A percentile compares a stretch with the other conserved stretches of the same genome.
These are phyloP conservation scores for Sarcodon aspratus DNA, from an alignment of 768 basidiomycete species.

Conservation along the genomic window DNA sequence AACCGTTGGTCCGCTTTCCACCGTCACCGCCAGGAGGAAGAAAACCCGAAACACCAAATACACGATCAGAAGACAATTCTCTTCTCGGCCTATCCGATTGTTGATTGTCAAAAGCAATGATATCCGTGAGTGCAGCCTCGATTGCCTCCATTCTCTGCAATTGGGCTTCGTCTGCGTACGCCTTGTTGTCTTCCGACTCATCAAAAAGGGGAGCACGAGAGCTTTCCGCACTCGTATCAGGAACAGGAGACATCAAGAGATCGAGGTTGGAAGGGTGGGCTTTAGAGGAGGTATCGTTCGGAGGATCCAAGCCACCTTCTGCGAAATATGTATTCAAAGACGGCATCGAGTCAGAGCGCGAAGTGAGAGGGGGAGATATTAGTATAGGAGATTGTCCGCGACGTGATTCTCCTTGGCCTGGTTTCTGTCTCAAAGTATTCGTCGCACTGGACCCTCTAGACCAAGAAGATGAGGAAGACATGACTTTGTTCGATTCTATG, in stretches of 20 bases:
- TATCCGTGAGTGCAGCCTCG: slow-evolving; percentile 90
- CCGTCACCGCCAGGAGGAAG: not conserved
- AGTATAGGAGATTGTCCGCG: slow-evolving; percentile 2
- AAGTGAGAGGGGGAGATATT: slow-evolving; percentile 2
- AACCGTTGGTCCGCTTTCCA: slow-evolving; percentile 7
- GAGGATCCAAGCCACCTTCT: slow-evolving; percentile 3
- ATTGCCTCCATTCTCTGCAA: slow-evolving; percentile 90
- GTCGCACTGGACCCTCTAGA: not conserved
- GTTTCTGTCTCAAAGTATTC: not conserved
- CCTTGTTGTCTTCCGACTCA: slow-evolving; percentile 53
- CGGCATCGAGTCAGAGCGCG: slow-evolving; percentile 12
- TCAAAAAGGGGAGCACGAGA: slow-evolving; percentile 69
- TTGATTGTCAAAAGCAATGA: slow-evolving; percentile 77
- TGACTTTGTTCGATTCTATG: slow-evolving; percentile 24
- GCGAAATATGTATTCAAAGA: slow-evolving; percentile 2
- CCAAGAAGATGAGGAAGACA: not conserved
- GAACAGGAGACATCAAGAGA: slow-evolving; percentile 67
- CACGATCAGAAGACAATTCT: slow-evolving; percentile 1
- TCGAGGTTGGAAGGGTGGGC: slow-evolving; percentile 52
- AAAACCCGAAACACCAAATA: slow-evolving; percentile 2
- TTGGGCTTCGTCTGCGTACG: slow-evolving; percentile 47
- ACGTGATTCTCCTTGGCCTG: slow-evolving; percentile 1
- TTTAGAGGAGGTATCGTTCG: slow-evolving; percentile 8
- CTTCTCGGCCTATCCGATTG: slow-evolving; percentile 12
- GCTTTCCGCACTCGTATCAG: slow-evolving; percentile 35